Percentiles rank a stretch among this genome's conserved stretches.
phyloP scores from a whole-genome alignment of 2,329 filamentous ascomycete genomes.

The Nothomitra cinnamomea region DNA sequence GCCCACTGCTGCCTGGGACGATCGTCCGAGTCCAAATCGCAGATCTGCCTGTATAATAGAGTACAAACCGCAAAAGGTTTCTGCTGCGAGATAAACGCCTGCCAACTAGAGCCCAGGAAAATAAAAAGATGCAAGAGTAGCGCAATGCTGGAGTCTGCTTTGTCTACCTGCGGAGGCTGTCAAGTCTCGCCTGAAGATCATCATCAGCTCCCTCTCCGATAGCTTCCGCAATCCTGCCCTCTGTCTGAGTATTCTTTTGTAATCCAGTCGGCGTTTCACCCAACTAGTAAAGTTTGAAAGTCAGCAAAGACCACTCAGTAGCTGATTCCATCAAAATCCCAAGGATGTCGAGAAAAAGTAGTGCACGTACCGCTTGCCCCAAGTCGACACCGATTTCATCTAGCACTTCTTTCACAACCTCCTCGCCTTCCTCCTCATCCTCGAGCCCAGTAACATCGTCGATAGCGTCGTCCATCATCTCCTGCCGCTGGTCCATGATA shows the following conservation, averaged over 20 bases:
- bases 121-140: not conserved
- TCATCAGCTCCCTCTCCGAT: conserved; percentile 69
- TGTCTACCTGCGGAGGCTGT: conserved; percentile 52
- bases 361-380: conserved; percentile 60
- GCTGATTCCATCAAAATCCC: not conserved
- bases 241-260: conserved; percentile 53
- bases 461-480: conserved; percentile 99
- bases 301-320: not conserved
- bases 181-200: conserved; percentile 81
- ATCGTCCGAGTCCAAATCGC: too few relatives aligned
- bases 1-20: too few relatives aligned
- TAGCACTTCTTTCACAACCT: conserved; percentile 89
- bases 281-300: conserved; percentile 38
- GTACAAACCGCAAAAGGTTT: not conserved
- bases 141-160: not conserved
- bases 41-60: too few relatives aligned
- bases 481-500: conserved; percentile 96
- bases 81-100: not conserved
- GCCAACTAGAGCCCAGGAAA: not conserved
- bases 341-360: not conserved
- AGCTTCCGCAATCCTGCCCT: conserved; percentile 71
- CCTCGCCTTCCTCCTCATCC: conserved; percentile 88
- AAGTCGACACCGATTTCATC: conserved; percentile 95
- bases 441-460: conserved; percentile 88
- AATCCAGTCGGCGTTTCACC: conserved; percentile 80